Evolutionary conservation across 2,329 filamentous ascomycete genomes (phyloP).

Genomic region (Colletotrichum chrysophilum): DNA sequence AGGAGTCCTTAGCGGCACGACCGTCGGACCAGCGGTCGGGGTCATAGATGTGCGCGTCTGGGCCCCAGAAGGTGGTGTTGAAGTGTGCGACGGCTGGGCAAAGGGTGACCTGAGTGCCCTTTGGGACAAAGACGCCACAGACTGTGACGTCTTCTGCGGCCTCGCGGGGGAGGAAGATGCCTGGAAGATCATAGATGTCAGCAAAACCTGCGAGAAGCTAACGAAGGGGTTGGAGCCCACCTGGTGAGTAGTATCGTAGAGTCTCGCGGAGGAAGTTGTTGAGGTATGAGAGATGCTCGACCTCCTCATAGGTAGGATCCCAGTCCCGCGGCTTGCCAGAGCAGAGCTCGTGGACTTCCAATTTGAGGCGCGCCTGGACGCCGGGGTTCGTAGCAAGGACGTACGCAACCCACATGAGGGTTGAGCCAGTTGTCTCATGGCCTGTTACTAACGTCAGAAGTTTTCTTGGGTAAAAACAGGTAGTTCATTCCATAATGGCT

Average conservation of each 20-base stretch:
- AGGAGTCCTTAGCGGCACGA: slow-evolving; percentile 24
- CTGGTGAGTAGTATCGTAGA: slow-evolving; percentile 39
- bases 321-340: slow-evolving; percentile 31
- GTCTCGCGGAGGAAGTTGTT: slow-evolving; percentile 43
- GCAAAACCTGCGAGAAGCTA: not conserved
- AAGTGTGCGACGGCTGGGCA: slow-evolving; percentile 29
- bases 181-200: not conserved
- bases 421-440: slow-evolving; percentile 21
- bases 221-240: slow-evolving; percentile 25
- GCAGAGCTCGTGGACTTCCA: slow-evolving; percentile 32
- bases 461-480: too few relatives aligned
- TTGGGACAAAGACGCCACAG: slow-evolving; percentile 30
- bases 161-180: slow-evolving; percentile 28
- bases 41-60: slow-evolving; percentile 28
- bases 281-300: slow-evolving; percentile 50
- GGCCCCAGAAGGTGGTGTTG: slow-evolving; percentile 32
- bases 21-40: slow-evolving; percentile 34
- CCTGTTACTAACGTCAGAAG: not conserved
- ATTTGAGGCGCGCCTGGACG: slow-evolving; percentile 8
- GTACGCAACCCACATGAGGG: slow-evolving; percentile 18
- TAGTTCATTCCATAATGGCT: not conserved
- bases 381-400: slow-evolving; percentile 6
- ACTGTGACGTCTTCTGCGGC: slow-evolving; percentile 29
- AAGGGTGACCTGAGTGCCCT: slow-evolving; percentile 31
- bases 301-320: slow-evolving; percentile 40